Base-by-base conservation (phyloP, 2,329 filamentous ascomycete species). In the Berkeleyomyces rouxiae region DNA sequence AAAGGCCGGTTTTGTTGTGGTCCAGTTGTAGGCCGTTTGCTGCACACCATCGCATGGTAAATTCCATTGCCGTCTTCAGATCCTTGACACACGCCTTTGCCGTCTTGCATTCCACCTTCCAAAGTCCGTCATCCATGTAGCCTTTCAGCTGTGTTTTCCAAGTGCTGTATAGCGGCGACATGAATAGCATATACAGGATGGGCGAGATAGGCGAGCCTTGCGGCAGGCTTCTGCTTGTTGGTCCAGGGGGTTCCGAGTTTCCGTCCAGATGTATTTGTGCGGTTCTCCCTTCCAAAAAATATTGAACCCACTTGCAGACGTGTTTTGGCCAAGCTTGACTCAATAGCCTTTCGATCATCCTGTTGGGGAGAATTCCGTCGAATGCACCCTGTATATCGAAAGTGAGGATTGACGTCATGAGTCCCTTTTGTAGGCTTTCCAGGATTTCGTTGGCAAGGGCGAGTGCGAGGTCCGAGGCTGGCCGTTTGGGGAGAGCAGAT, bases 261-360 rank as follows among this genome's bases (percentile, higher is more conserved):
- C 31, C 40, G 23, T 60, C 58, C 40, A 60, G 36, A 13, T 4
- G 7, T 10, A 60, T 60, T 10, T 60, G 58, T 10, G 9, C n/a
- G 6, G 55, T 42, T n/a, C 42, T 47, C 5, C 6, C n/a, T 9
- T 11, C n/a, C 13, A 46, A 23, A 4, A 60, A 60, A 11, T 40
- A 60, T 37, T 60, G 58, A 5, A 46, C 58, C 58, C 39, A 60
- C 33, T 49, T 60, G 42, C 42, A 60, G 7, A 60, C 9, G 10
- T 60, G 58, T 9, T 31, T 33, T 1, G 58, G 42, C 16, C 4
- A 46, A 13, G 11, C 58, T 10, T 60, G 23, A 11, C 33, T 16
- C 39, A 44, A 2, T 4, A 47, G 40, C 33, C 42, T 60, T 10
- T 23, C 10, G n/a, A 51, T 43, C 58, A 60, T 16, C 7, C 58